Base-by-base conservation (phyloP, 768 basidiomycete species). In the Leccinum pellstonianum region DNA sequence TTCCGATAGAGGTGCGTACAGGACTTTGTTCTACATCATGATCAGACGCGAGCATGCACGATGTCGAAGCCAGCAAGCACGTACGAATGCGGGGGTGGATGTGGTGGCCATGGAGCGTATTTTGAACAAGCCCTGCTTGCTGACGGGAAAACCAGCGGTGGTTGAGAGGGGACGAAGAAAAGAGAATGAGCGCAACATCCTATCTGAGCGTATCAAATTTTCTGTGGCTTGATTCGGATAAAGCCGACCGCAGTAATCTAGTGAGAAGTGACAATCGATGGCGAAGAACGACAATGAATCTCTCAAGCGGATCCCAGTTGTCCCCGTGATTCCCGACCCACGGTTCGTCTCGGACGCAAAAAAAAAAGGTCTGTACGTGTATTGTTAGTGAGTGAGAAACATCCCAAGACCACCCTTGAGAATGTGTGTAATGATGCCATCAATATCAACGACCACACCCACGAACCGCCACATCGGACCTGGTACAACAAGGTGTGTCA, bases 1-100 rank as follows among this genome's bases (percentile, higher is more conserved):
- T 81, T 98, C 87, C 11, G 90, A 82, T 54, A 99, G 83, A 64
- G 95, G 86, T 52, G 85, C 79, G 78, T 98, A 98, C 66, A 99
- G 83, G 50, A 84, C 80, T 76, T 90, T 89, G 88, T 98, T 99
- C 96, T 98, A 68, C 11, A 50, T 31, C 38, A 4, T 54, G 47
- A 19, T 66, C 29, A 56, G 54, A 52, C 23, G 52, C 2, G 17
- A 15, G 3, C 11, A 12, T 10, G 35, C 23, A 17, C 52, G 31
- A 50, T 19, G 10, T 7, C 0, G 31, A 52, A 25, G 48, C 46
- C 53, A 12, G 43, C 10, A 0, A 23, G 59, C 4, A 79, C 86
- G 17, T 64, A 87, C 88, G 62, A 84, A 90, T 61, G 81, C 81
- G 7, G 85, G 85, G 25, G 85, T 88, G 67, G 70, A 76, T 46